Evolutionary conservation across 1,284 basidiomycete species (phyloP), one percentile per base, ranked within the genome.

Genomic region (Boletus semigastroideus): DNA sequence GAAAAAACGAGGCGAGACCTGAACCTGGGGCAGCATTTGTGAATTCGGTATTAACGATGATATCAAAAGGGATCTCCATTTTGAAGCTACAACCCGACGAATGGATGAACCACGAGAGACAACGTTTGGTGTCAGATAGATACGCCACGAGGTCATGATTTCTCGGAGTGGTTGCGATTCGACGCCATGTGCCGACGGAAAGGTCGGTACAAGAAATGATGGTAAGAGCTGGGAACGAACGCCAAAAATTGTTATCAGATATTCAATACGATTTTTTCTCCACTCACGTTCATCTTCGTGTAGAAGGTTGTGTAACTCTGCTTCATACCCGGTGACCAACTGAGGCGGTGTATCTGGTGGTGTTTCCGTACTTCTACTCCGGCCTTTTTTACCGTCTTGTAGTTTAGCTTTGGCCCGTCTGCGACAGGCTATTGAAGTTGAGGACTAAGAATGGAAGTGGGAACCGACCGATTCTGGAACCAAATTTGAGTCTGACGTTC

Each of bases 401-500:
- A 86, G 69, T 64, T 89, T 90, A 2, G 86, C 87, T 64, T 92
- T 92, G 40, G 90, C 88, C 9, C 90, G 85, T 55, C 88, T 90
- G 52, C 13, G 7, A 46, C 53, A 53, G 25, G 48, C 51, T 46
- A n/a, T n/a, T n/a, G n/a, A 48, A 48, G 45, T 19, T 10, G 13
- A 49, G 38, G 20, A 33, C 13, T 31, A 14, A 14, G 25, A 4
- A 52, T 8, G 37, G 20, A 22, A 30, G 30, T 13, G 40, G 19
- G 43, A 22, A 63, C 78, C 46, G 56, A 87, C 88, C 89, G 77
- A 63, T 92, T 92, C 67, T 92, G 89, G 64, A 90, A 92, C 90
- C 89, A 91, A 50, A 92, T 87, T 69, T 91, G 89, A 0, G 87
- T 90, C 74, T 91, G 89, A 38, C 88, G 82, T 70, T 91, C 89